Conservation (phyloP, 2,329 filamentous ascomycete species). For the Penicillium janthinellum region DNA sequence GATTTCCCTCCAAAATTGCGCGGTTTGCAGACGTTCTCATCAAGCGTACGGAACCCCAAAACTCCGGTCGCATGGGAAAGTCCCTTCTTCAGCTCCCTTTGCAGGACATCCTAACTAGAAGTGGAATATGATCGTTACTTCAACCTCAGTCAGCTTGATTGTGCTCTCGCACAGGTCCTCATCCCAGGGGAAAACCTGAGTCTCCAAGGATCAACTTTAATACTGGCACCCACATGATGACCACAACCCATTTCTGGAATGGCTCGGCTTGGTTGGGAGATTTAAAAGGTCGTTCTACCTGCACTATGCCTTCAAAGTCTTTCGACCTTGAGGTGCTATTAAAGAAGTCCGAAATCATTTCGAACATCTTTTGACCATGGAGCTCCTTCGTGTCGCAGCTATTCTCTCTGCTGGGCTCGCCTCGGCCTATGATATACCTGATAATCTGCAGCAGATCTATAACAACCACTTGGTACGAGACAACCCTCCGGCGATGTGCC, state of each 20-base stretch:
- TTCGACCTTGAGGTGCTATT: too few relatives aligned
- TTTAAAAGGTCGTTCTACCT: not conserved
- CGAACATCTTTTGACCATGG: not conserved
- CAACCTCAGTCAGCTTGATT: not conserved
- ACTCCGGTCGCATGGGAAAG: not conserved
- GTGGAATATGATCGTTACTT: not conserved
- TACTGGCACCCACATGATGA: not conserved
- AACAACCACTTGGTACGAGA: not conserved
- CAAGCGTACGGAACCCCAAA: not conserved
- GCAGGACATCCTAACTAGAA: not conserved
- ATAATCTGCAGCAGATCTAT: not conserved
- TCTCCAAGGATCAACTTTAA: not conserved
- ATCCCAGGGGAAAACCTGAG: not conserved
- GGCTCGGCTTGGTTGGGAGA: not conserved
- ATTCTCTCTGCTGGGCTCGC: not conserved
- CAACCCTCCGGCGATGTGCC: too few relatives aligned
- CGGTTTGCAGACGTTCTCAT: not conserved
- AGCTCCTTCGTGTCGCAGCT: not conserved
- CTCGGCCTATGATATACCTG: not conserved
- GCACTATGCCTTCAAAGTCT: too few relatives aligned
- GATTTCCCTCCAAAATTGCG: not conserved
- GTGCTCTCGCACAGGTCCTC: not conserved
- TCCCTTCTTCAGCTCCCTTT: not conserved
- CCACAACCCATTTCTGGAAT: not conserved
- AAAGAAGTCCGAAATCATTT: not conserved